phyloP scores from a whole-genome alignment of 2,329 filamentous ascomycete species.

The Ceratocystis variospora region DNA sequence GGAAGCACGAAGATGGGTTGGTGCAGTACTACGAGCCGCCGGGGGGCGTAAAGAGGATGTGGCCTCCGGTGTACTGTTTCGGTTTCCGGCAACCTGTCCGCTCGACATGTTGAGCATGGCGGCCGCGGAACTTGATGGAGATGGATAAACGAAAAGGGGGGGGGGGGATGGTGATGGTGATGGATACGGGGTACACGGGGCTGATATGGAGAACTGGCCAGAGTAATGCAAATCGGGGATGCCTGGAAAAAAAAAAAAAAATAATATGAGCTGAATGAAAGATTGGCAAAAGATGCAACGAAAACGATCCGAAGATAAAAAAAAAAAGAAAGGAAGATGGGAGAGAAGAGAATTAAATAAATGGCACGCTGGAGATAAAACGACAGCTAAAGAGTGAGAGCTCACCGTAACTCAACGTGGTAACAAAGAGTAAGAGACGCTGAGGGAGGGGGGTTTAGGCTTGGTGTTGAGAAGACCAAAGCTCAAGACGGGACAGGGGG shows the following conservation, averaged over 20 bases:
- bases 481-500: constrained; percentile 18
- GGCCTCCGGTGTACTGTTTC: constrained; percentile 93
- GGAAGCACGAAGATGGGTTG: constrained; percentile 81
- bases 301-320: constrained; percentile 23
- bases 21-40: constrained; percentile 59
- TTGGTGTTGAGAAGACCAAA: constrained; percentile 18
- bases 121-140: not conserved
- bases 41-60: constrained; percentile 74
- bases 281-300: constrained; percentile 10
- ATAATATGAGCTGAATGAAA: constrained; percentile 8
- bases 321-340: constrained; percentile 1
- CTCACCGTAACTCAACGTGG: constrained; percentile 14
- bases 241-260: not conserved
- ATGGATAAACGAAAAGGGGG: not conserved
- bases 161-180: not conserved
- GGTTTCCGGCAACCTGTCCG: constrained; percentile 61
- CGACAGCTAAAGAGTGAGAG: not conserved
- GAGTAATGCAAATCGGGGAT: not conserved
- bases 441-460: constrained; percentile 13
- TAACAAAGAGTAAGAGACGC: constrained; percentile 12
- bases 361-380: not conserved
- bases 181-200: not conserved
- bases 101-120: constrained; percentile 51
- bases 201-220: not conserved
- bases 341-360: constrained; percentile 14